These are phyloP conservation scores for Backusella tarrabulga DNA, from an alignment of 192 early-diverging fungal genomes.

Conservation along the genomic window DNA sequence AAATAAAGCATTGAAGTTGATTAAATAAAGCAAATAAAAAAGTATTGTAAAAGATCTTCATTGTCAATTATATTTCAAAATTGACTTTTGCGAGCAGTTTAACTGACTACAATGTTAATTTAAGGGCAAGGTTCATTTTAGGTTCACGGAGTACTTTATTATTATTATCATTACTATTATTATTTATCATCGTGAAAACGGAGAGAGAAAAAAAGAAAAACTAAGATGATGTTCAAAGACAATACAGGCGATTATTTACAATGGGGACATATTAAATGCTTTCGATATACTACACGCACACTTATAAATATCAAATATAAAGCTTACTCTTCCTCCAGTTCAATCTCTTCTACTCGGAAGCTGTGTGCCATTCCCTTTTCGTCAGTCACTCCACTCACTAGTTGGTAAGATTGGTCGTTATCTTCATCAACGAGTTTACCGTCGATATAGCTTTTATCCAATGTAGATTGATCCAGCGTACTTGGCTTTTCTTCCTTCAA, in stretches of 20 bases:
- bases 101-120: neutral
- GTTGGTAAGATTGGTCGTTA: slow-evolving; percentile 4
- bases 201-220: neutral
- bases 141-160: neutral
- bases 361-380: slow-evolving; percentile 19
- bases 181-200: neutral
- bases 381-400: slow-evolving; percentile 25
- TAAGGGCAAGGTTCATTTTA: neutral
- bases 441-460: slow-evolving; percentile 13
- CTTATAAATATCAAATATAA: neutral
- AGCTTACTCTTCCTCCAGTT: neutral
- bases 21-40: neutral
- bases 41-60: neutral
- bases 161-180: neutral
- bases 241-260: slow-evolving; percentile 1
- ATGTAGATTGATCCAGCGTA: neutral
- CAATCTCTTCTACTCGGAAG: slow-evolving; percentile 22
- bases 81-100: neutral
- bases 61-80: slow-evolving; percentile 3
- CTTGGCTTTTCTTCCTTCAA: neutral
- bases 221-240: neutral
- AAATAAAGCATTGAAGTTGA: neutral
- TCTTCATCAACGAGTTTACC: neutral
- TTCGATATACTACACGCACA: neutral
- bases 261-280: neutral